phyloP scores from a whole-genome alignment of 306 rosid species.

The Aeschynomene evenia region DNA sequence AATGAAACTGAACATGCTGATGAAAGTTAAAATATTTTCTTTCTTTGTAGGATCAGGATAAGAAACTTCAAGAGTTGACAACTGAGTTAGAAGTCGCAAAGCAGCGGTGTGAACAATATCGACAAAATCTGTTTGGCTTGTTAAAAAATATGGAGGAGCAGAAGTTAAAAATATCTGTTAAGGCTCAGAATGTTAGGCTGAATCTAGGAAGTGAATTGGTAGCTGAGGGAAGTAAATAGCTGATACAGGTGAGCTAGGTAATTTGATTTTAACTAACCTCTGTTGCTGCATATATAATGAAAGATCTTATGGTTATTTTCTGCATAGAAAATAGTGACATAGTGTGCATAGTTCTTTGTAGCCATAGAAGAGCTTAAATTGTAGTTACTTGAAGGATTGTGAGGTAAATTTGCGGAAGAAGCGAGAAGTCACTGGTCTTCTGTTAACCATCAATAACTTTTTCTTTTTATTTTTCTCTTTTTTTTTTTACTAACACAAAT shows the following conservation, averaged over 20 bases:
- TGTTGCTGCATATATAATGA: not conserved
- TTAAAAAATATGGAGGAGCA: slow-evolving; percentile 48
- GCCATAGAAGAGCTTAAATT: not conserved
- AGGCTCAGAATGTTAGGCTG: slow-evolving; percentile 42
- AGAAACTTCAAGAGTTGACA: slow-evolving; percentile 34
- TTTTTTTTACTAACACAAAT: not conserved
- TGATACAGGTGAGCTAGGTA: not conserved
- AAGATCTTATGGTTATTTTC: not conserved
- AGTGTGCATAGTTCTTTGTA: not conserved
- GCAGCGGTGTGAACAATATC: slow-evolving; percentile 41
- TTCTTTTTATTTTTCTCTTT: too few relatives aligned
- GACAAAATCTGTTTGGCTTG: slow-evolving; percentile 33
- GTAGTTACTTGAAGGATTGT: not conserved
- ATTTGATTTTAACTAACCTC: not conserved
- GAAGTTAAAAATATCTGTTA: slow-evolving; percentile 39
- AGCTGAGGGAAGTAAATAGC: not conserved
- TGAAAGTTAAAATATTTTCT: not conserved
- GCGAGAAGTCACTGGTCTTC: not conserved
- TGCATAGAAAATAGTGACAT: not conserved
- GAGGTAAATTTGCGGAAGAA: not conserved
- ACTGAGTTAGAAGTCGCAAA: slow-evolving; percentile 35
- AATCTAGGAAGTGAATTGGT: slow-evolving; percentile 23
- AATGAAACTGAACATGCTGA: not conserved
- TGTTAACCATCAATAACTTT: not conserved
- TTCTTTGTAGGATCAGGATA: slow-evolving; percentile 39